A percentile compares a stretch with the other conserved stretches of the same genome.
These are phyloP conservation scores for Fusarium torreyae DNA, from an alignment of 2,329 filamentous ascomycete species.

Conservation along the genomic window DNA sequence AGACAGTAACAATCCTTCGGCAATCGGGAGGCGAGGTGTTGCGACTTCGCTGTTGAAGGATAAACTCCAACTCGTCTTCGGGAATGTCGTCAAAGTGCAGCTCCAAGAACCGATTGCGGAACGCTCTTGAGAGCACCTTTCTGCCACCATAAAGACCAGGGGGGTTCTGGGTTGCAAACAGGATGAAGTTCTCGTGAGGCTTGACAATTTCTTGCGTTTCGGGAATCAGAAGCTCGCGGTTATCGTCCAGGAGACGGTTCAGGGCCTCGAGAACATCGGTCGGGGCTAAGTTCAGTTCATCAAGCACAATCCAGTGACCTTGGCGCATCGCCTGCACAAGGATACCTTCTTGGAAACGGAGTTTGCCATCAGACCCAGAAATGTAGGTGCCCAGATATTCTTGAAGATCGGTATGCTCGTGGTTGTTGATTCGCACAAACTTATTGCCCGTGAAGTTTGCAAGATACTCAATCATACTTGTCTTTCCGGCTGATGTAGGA, in stretches of 20 bases:
- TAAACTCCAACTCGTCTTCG: constrained; percentile 91
- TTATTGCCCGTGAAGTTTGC: constrained; percentile 97
- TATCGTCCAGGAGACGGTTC: constrained; percentile 96
- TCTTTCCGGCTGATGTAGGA: constrained; percentile 97
- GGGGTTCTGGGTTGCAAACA: constrained; percentile 98
- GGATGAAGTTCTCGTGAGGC: constrained; percentile 95
- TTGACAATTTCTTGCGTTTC: constrained; percentile 96
- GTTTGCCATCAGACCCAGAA: constrained; percentile 85
- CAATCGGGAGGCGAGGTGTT: constrained; percentile 93
- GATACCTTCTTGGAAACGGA: constrained; percentile 93
- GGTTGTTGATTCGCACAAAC: constrained; percentile 99
- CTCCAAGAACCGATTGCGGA: constrained; percentile 96
- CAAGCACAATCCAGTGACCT: constrained; percentile 97
- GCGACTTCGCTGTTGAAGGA: constrained; percentile 88
- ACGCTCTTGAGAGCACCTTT: constrained; percentile 93
- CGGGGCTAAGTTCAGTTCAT: constrained; percentile 96
- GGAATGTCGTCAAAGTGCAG: constrained; percentile 99
- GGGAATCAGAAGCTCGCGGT: constrained; percentile 93
- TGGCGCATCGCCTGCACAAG: constrained; percentile 92
- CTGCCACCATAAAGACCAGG: constrained; percentile 95
- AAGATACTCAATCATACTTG: constrained; percentile 98
- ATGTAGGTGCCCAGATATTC: constrained; percentile 97
- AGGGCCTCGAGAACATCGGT: constrained; percentile 97
- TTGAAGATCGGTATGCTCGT: constrained; percentile 98
- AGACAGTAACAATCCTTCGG: constrained; percentile 90